Percentiles rank a stretch among this genome's conserved stretches.
Conservation (phyloP, 2,329 filamentous ascomycete genomes). For the Lasiodiplodia hormozganensis region DNA sequence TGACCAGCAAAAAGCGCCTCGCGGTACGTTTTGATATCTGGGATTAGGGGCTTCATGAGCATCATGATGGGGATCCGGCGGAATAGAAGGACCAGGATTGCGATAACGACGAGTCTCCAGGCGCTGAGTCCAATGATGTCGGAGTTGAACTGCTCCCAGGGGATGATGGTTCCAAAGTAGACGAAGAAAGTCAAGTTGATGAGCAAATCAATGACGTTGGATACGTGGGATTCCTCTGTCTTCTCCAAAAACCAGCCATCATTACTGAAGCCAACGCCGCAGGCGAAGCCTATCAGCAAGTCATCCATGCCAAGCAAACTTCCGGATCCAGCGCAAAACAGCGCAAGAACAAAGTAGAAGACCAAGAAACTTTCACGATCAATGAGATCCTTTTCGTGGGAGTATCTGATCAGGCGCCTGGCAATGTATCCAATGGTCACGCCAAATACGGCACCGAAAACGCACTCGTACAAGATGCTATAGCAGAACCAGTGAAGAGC, state of each 20-base stretch:
- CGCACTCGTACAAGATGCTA: slow-evolving; percentile 92
- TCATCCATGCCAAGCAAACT: slow-evolving; percentile 92
- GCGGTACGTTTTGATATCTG: slow-evolving; percentile 97
- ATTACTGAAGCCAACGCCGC: slow-evolving; percentile 98
- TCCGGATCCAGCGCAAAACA: slow-evolving; percentile 94
- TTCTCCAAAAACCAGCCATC: slow-evolving; percentile 99
- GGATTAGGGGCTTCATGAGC: slow-evolving; percentile 86
- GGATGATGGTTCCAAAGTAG: slow-evolving; percentile 95
- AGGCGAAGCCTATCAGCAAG: slow-evolving; percentile 90
- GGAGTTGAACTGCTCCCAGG: slow-evolving; percentile 89
- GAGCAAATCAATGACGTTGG: slow-evolving; percentile 97
- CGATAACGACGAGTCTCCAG: slow-evolving; percentile 92
- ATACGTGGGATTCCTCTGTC: slow-evolving; percentile 97
- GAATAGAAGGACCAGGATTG: slow-evolving; percentile 93
- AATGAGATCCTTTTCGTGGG: slow-evolving; percentile 84
- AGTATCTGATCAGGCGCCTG: slow-evolving; percentile 86
- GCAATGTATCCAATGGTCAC: slow-evolving; percentile 88
- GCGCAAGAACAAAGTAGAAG: slow-evolving; percentile 95
- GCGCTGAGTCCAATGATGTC: slow-evolving; percentile 74
- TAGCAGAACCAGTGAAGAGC: slow-evolving; percentile 87
- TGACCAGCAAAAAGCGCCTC: slow-evolving; percentile 96
- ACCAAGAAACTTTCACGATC: slow-evolving; percentile 97
- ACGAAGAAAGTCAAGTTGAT: slow-evolving; percentile 99
- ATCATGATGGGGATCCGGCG: slow-evolving; percentile 96
- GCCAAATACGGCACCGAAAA: slow-evolving; percentile 89